Evolutionary conservation across 1,284 basidiomycete genomes (phyloP), one percentile per base, ranked within the genome.

Genomic region (Moesziomyces sp.): DNA sequence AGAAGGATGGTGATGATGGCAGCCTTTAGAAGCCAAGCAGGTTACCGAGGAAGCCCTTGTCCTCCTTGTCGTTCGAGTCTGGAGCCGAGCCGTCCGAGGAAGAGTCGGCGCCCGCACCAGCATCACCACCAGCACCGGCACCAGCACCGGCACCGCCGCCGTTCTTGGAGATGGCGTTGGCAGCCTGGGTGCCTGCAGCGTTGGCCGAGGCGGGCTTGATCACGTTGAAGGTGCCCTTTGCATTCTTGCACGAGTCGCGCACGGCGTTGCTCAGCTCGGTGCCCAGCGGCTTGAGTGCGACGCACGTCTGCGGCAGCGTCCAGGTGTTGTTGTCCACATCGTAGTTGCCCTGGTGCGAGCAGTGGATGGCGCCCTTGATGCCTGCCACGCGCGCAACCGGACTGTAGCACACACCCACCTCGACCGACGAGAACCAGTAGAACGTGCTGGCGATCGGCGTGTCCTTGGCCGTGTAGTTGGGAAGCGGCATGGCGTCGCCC

Each of bases 391-490:
- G 70, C 1, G 53, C 60, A 23, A 52, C 28, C 2, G 70, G 70
- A 13, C 4, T 44, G 64, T 63, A 73, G 64, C 70, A 73, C 7
- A 73, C 64, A 24, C 63, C 70, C 1, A 73, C 33, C 42, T 73
- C 70, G 46, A 73, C 70, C 7, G 70, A 67, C 10, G 70, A 67
- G 54, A 67, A 73, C 63, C 63, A 73, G 57, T 59, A 59, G 46
- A 67, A 67, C 14, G 64, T 73, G 45, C 35, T 49, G 0, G 70
- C 59, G 2, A 73, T 7, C 6, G 60, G 49, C 9, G 16, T 10
- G 4, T 48, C 23, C 13, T 33, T 18, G 35, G 23, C 42, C 4
- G 28, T 48, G 44, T 38, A 71, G 49, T 61, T 46, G 7, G 58
- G 58, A 10, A 46, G 4, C 3, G 40, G 19, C 5, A 52, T 8